These are phyloP conservation scores for Hippophae rhamnoides DNA, from an alignment of 306 rosid genomes.

Conservation along the genomic window DNA sequence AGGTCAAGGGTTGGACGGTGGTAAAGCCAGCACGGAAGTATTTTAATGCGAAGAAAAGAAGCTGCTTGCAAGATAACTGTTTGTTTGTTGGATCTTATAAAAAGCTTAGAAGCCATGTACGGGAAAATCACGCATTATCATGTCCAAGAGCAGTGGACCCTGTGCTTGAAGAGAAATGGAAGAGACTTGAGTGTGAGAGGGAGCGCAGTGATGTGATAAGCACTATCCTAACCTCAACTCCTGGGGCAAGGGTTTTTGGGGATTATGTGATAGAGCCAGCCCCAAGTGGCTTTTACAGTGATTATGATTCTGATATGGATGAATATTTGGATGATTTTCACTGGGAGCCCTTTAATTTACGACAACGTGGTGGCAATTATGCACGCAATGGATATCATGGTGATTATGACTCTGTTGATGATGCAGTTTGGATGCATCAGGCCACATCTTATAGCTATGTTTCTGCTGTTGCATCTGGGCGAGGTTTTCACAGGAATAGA, in stretches of 20 bases:
- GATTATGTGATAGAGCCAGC: constrained; percentile 92
- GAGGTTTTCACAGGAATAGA: constrained; percentile 34
- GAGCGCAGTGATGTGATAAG: constrained; percentile 92
- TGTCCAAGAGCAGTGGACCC: constrained; percentile 96
- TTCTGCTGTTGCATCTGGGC: constrained; percentile 44
- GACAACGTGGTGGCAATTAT: constrained; percentile 34
- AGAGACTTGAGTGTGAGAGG: constrained; percentile 72
- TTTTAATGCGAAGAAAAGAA: constrained; percentile 82
- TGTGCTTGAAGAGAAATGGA: constrained; percentile 75
- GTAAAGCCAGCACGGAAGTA: constrained; percentile 75
- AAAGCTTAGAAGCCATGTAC: constrained; percentile 79
- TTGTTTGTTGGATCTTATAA: constrained; percentile 64
- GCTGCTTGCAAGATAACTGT: constrained; percentile 83
- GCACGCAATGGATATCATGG: constrained; percentile 35
- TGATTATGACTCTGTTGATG: constrained; percentile 27
- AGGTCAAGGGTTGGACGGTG: constrained; percentile 97
- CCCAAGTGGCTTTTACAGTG: constrained; percentile 43
- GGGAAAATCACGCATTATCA: constrained; percentile 74
- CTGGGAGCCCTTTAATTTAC: constrained; percentile 39
- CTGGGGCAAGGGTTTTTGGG: constrained; percentile 86
- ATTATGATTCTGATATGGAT: constrained; percentile 51
- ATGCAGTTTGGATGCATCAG: constrained; percentile 38
- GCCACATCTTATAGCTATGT: constrained; percentile 17
- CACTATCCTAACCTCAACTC: constrained; percentile 78
- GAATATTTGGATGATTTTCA: constrained; percentile 49